These are phyloP conservation scores for Wickerhamomyces subpelliculosus DNA, from an alignment of 805 yeast species.

Conservation along the genomic window DNA sequence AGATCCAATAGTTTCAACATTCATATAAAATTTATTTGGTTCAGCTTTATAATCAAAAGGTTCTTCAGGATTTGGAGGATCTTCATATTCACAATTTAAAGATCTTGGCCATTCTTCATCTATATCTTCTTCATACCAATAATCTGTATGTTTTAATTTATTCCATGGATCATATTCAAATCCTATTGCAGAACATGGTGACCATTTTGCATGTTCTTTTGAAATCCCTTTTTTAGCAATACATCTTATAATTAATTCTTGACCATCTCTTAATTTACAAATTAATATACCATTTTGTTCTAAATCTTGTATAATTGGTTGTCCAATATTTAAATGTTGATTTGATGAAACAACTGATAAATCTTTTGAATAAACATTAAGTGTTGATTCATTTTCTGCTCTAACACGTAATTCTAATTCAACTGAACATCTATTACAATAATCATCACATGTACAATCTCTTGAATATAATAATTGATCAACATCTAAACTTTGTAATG, in stretches of 20 bases:
- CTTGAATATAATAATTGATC: constrained; percentile 81
- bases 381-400: constrained; percentile 81
- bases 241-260: constrained; percentile 82
- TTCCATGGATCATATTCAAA: constrained; percentile 99
- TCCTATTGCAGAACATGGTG: constrained; percentile 92
- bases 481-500: constrained; percentile 77
- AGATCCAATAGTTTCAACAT: constrained; percentile 89
- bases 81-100: constrained; percentile 91
- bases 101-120: constrained; percentile 91
- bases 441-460: constrained; percentile 97
- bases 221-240: constrained; percentile 97
- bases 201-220: constrained; percentile 98
- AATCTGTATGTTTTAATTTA: constrained; percentile 90
- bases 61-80: constrained; percentile 84
- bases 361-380: constrained; percentile 87
- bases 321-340: constrained; percentile 49
- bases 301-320: constrained; percentile 78
- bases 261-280: constrained; percentile 87
- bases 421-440: constrained; percentile 93
- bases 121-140: constrained; percentile 90
- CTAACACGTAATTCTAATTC: constrained; percentile 79
- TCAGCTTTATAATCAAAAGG: constrained; percentile 77
- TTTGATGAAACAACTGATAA: constrained; percentile 38
- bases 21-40: constrained; percentile 77
- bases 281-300: constrained; percentile 80